phyloP scores from a whole-genome alignment of 169 alveolate genomes.

The Plasmodium ovale region DNA sequence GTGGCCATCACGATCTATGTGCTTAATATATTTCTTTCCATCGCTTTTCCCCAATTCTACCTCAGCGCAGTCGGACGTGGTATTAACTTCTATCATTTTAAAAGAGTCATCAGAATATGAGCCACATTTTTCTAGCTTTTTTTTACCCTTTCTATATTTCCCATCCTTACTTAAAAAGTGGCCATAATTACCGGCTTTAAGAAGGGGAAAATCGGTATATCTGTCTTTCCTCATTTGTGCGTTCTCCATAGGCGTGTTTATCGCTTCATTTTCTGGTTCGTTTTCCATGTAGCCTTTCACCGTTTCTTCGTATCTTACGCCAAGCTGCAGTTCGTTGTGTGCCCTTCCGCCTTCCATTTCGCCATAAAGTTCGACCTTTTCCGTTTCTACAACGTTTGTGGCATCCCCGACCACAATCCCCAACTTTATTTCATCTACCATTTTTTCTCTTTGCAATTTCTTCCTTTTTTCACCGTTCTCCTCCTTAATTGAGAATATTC shows the following conservation, averaged over 20 bases:
- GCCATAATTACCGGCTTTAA: background rate
- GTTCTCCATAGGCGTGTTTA: background rate
- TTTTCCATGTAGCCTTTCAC: background rate
- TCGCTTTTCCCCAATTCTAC: conserved; percentile 1
- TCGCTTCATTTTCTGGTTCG: conserved; percentile 7
- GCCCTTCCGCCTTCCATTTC: too few relatives aligned
- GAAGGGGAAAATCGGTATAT: background rate
- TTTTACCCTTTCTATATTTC: conserved; percentile 21
- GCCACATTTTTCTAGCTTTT: background rate
- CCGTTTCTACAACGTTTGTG: too few relatives aligned
- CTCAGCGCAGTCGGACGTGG: background rate
- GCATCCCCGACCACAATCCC: too few relatives aligned
- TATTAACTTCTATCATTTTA: background rate
- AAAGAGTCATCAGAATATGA: background rate
- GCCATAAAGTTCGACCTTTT: too few relatives aligned
- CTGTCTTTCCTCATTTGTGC: conserved; percentile 3
- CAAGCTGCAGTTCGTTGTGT: too few relatives aligned
- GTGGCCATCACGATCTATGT: too few relatives aligned
- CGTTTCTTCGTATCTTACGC: too few relatives aligned
- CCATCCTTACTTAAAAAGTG: background rate
- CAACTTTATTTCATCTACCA: background rate
- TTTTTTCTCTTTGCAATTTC: background rate
- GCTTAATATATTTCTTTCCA: background rate
- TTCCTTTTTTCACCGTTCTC: background rate
- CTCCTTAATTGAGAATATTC: background rate